These are phyloP conservation scores for Coniella vitis DNA, from an alignment of 2,329 filamentous ascomycete species.

Conservation along the genomic window DNA sequence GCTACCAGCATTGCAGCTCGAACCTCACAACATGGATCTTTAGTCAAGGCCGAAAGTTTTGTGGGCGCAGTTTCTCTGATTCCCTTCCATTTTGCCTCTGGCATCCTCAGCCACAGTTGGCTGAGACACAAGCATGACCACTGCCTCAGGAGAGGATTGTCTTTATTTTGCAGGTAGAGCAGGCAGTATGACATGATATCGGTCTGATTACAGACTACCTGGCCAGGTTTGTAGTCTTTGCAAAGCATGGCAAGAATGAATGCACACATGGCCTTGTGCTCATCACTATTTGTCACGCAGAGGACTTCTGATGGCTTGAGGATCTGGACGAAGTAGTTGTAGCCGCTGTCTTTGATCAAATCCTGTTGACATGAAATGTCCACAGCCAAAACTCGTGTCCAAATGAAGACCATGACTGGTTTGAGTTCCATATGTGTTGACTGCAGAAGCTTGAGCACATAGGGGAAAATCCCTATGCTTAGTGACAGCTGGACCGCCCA, in stretches of 20 bases:
- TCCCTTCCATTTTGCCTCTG: slow-evolving; percentile 93
- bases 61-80: slow-evolving; percentile 80
- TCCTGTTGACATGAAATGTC: slow-evolving; percentile 91
- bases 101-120: slow-evolving; percentile 85
- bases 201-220: slow-evolving; percentile 82
- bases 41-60: slow-evolving; percentile 71
- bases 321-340: slow-evolving; percentile 92
- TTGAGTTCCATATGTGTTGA: slow-evolving; percentile 92
- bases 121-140: slow-evolving; percentile 96
- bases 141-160: slow-evolving; percentile 83
- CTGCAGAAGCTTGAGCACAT: slow-evolving; percentile 93
- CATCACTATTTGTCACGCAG: slow-evolving; percentile 79
- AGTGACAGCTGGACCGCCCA: slow-evolving; percentile 98
- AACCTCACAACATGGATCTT: slow-evolving; percentile 86
- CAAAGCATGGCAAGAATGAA: slow-evolving; percentile 97
- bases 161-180: slow-evolving; percentile 72
- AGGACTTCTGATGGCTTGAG: slow-evolving; percentile 78
- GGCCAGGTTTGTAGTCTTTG: slow-evolving; percentile 86
- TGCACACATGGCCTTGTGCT: slow-evolving; percentile 95
- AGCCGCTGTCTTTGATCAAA: slow-evolving; percentile 92
- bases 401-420: slow-evolving; percentile 99
- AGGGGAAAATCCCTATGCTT: slow-evolving; percentile 97
- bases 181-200: slow-evolving; percentile 88
- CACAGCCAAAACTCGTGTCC: slow-evolving; percentile 91
- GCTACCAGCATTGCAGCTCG: slow-evolving; percentile 89